Percentiles rank a stretch among this genome's conserved stretches.
Evolutionary conservation across 495 filamentous ascomycete genomes (phyloP).

Genomic region (Penicillium odoratum): DNA sequence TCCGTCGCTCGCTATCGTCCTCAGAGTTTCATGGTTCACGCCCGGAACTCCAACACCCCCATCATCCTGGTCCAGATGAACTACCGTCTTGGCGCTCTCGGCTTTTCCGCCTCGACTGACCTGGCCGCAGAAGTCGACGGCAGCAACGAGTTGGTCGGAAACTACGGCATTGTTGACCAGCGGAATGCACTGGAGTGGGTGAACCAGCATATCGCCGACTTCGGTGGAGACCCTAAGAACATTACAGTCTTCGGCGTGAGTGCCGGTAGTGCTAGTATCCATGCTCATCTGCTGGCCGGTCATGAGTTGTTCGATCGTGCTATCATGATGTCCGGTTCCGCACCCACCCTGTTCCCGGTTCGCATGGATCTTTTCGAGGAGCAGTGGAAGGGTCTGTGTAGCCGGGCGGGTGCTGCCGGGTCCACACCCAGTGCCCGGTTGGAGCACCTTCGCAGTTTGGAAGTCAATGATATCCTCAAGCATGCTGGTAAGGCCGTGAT

Average conservation of each 20-base stretch:
- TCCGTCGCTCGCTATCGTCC: conserved; percentile 12
- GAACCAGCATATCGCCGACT: conserved; percentile 11
- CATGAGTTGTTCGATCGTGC: conserved; percentile 12
- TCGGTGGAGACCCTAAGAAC: conserved; percentile 8
- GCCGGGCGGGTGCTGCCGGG: neutral
- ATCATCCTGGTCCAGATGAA: conserved; percentile 9
- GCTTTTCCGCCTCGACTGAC: conserved; percentile 8
- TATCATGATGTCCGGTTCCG: conserved; percentile 12
- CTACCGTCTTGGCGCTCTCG: conserved; percentile 9
- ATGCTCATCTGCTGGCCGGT: conserved; percentile 8
- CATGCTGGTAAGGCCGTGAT: conserved; percentile 2
- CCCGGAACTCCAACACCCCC: conserved; percentile 4
- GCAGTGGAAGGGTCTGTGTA: conserved; percentile 8
- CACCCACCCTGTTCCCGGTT: conserved; percentile 3
- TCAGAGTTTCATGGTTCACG: conserved; percentile 2
- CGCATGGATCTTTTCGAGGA: neutral
- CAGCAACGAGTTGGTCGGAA: neutral
- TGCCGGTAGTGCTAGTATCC: conserved; percentile 11
- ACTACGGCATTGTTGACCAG: conserved; percentile 10
- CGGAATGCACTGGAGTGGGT: conserved; percentile 15
- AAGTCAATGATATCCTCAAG: conserved; percentile 6
- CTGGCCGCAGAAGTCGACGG: conserved; percentile 3
- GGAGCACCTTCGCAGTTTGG: conserved; percentile 2
- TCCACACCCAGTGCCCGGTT: conserved; percentile 1
- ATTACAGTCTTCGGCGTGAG: conserved; percentile 12